Base-by-base conservation (phyloP, 2,329 filamentous ascomycete species). In the Fulvia fulva region DNA sequence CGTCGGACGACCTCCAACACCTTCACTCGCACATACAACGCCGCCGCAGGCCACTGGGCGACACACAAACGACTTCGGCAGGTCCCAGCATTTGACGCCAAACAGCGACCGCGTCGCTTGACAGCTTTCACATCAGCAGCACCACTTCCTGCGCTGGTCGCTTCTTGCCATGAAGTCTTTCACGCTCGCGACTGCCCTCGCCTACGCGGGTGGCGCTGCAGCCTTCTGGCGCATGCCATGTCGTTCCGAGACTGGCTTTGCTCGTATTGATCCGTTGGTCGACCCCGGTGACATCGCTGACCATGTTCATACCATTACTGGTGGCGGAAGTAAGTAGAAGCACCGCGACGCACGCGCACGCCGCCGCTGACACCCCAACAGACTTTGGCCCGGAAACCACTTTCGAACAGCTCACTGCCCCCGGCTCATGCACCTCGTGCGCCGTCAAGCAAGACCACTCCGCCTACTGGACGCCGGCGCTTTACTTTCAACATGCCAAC, bases 181-280 rank as follows among this genome's bases (percentile, higher is more conserved):
- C 49, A 56, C 53, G 57, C 41, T 61, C 55, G 55, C 64, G 57
- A 53, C 65, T 50, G 64, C 66, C 44, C 63, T 72, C 51, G 60
- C 68, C 41, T 65, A 69, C 41, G 67, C 66, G 21, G 63, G 68
- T 63, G 62, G 60, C 60, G 70, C 61, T 32, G 63, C 68, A 66
- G 91, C 88, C 59, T 96, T 96, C 75, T 96, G 90, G 90, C 90
- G 91, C 71, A 89, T 96, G 82, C 88, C 90, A 68, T 96, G 91
- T 75, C 87, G 84, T 65, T 86, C 85, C 56, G 81, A 83, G 49
- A 79, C 86, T 64, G 89, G 86, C 62, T 73, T 90, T 57, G 88
- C 85, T 51, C 84, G 90, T 57, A 79, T 96, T 43, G 91, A 96
- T 70, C 91, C 91, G 19, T 79, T 96, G 56, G 80, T 94, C 56